Evolutionary conservation across 1,284 basidiomycete genomes (phyloP), one percentile per base, ranked within the genome.

Genomic region (Pseudozyma pruni): DNA sequence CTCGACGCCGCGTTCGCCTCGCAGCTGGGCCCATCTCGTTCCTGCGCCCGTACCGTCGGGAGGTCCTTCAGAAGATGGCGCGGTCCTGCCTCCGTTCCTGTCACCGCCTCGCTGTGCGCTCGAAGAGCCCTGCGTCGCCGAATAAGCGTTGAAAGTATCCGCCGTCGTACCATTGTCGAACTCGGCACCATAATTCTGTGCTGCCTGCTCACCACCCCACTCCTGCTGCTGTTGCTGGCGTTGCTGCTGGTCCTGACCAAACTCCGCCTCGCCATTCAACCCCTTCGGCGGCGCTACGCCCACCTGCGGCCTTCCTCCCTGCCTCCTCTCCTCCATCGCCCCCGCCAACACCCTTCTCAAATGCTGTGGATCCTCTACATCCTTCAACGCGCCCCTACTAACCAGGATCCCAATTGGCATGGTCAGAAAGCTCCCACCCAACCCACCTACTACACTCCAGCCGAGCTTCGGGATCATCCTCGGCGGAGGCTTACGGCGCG

Each of bases 311-410:
- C 42, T 37, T 37, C 42, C 47, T 3, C 64, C 70, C 31, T 62
- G 50, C 16, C 63, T 31, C 38, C 55, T 55, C 29, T 72, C 70
- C 31, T 72, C 60, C 13, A 72, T 56, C 27, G 64, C 70, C 0
- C 57, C 60, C 7, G 43, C 41, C 34, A 72, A 38, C 34, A 72
- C 70, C 23, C 32, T 49, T 5, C 59, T 41, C 46, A 72, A 29
- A 45, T 72, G 70, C 46, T 72, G 55, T 5, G 70, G 70, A 43
- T 72, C 70, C n/a, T 72, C 70, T 2, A 72, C 70, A n/a, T 60
- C 45, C 47, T 52, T 46, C 20, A 72, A 8, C 33, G 37, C 56
- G 3, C 29, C 29, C 16, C 41, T 39, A 38, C 64, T 69, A 17
- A 60, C 29, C 41, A 68, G 4, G 23, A 68, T 55, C 0, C 70